These are phyloP conservation scores for Musa beccarii DNA, from an alignment of 176 grass and related monocot genomes.

Conservation along the genomic window DNA sequence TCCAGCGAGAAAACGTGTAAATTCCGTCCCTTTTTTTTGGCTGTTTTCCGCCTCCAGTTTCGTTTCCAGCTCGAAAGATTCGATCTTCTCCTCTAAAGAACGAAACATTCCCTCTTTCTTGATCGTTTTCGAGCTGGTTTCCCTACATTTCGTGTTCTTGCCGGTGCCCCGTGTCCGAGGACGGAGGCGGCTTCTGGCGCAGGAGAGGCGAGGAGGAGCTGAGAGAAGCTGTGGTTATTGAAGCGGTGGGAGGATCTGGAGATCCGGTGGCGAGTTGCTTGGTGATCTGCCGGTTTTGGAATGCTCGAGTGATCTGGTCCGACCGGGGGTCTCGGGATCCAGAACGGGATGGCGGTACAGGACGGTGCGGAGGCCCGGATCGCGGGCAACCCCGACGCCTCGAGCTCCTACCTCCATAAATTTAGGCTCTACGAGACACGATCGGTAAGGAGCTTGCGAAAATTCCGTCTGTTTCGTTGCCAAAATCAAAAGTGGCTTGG, in stretches of 20 bases:
- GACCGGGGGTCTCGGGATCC: conserved; percentile 23
- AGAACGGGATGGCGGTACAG: conserved; percentile 25
- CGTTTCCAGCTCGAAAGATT: not conserved
- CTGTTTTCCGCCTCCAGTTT: not conserved
- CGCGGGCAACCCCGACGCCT: conserved; percentile 14
- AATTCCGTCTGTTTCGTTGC: not conserved
- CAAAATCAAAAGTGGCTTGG: not conserved
- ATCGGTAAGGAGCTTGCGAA: conserved; percentile 36
- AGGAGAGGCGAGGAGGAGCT: conserved; percentile 16
- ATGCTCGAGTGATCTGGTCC: conserved; percentile 24
- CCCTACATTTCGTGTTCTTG: conserved; percentile 12
- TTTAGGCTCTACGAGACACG: conserved; percentile 67
- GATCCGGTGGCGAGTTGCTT: conserved; percentile 10
- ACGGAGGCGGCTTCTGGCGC: not conserved
- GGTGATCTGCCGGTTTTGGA: conserved; percentile 21
- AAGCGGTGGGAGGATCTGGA: conserved; percentile 48
- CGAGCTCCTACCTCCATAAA: conserved; percentile 37
- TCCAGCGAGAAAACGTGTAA: not conserved
- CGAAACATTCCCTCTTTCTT: not conserved
- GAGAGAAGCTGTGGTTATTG: conserved; percentile 61
- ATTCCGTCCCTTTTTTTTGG: conserved; percentile 2
- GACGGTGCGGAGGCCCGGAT: conserved; percentile 19
- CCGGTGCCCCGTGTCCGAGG: conserved; percentile 2
- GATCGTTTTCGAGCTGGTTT: not conserved
- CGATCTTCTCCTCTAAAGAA: not conserved